Conservation (phyloP, 2,329 filamentous ascomycete species). For the Didymella arachidicola region DNA sequence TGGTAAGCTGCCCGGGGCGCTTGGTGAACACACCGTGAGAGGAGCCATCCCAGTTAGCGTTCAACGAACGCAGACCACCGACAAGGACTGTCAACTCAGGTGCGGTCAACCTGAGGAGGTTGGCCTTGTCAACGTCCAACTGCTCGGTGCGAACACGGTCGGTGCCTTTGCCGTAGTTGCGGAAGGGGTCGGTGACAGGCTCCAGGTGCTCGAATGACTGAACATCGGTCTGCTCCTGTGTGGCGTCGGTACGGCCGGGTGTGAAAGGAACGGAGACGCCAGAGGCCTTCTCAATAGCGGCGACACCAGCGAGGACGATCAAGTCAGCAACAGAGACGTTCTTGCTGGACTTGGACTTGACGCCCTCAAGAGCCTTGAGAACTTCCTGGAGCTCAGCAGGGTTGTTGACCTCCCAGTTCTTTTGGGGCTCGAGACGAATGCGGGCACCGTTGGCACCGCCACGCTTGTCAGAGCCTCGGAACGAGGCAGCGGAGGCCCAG, state of each 20-base stretch:
- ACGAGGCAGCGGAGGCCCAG: constrained; percentile 49
- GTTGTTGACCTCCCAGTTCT: constrained; percentile 78
- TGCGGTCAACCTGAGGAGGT: constrained; percentile 73
- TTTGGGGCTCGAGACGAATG: constrained; percentile 76
- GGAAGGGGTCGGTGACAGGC: constrained; percentile 77
- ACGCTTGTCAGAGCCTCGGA: constrained; percentile 74
- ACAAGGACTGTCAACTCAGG: constrained; percentile 76
- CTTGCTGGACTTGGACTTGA: constrained; percentile 72
- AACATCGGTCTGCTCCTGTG: constrained; percentile 74
- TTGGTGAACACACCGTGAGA: constrained; percentile 72
- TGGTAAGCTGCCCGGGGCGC: constrained; percentile 72
- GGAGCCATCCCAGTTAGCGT: constrained; percentile 75
- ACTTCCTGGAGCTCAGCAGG: constrained; percentile 70
- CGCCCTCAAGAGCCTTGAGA: constrained; percentile 65
- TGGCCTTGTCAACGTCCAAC: constrained; percentile 74
- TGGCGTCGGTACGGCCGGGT: constrained; percentile 75
- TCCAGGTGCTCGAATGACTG: constrained; percentile 71
- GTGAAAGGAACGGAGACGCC: constrained; percentile 72
- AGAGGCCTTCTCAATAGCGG: constrained; percentile 76
- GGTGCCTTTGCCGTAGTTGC: constrained; percentile 74
- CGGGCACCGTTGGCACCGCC: constrained; percentile 82
- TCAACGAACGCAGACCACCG: constrained; percentile 74
- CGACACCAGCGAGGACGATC: constrained; percentile 76
- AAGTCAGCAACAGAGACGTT: constrained; percentile 80
- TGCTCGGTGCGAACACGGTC: constrained; percentile 70